Percentiles rank a stretch among this genome's conserved stretches.
These are phyloP conservation scores for Cyanodermella asteris DNA, from an alignment of 2,329 filamentous ascomycete genomes.

Conservation along the genomic window DNA sequence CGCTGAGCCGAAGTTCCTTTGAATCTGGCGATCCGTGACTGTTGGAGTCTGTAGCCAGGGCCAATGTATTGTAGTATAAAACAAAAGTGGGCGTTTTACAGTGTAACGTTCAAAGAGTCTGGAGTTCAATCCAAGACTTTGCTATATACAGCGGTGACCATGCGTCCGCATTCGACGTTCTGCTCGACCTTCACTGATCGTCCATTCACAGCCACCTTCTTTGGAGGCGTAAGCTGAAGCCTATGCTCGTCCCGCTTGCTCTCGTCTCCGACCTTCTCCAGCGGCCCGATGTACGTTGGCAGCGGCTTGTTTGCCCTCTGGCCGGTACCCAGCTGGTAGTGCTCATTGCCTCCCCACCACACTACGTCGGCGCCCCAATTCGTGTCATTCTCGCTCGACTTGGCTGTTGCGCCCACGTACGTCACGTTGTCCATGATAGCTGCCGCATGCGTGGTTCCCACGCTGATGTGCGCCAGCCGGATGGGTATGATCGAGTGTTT, in stretches of 20 bases:
- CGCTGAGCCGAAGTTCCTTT: too few species aligned
- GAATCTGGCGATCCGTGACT: too few species aligned
- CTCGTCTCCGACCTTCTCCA: constrained; percentile 38
- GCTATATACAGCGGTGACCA: constrained; percentile 66
- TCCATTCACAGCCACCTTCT: constrained; percentile 40
- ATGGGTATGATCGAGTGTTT: constrained; percentile 51
- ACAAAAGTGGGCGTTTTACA: too few species aligned
- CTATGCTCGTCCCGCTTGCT: constrained; percentile 46
- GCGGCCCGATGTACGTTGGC: constrained; percentile 57
- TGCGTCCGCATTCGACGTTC: constrained; percentile 66
- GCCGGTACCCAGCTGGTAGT: constrained; percentile 80
- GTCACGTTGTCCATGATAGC: constrained; percentile 70
- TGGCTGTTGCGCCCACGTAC: constrained; percentile 31
- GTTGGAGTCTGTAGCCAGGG: too few species aligned
- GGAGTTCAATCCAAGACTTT: too few species aligned
- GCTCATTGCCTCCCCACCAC: constrained; percentile 90
- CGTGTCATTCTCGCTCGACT: constrained; percentile 37
- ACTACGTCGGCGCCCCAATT: constrained; percentile 79
- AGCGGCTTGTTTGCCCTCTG: constrained; percentile 59
- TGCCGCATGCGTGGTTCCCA: constrained; percentile 60
- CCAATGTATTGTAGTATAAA: too few species aligned
- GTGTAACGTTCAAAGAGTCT: too few species aligned
- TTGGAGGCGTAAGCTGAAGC: constrained; percentile 59
- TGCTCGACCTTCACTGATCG: constrained; percentile 61
- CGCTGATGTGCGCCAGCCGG: constrained; percentile 46